Evolutionary conservation across 305 asterid genomes (phyloP).

Genomic region (Fraxinus ornus): DNA sequence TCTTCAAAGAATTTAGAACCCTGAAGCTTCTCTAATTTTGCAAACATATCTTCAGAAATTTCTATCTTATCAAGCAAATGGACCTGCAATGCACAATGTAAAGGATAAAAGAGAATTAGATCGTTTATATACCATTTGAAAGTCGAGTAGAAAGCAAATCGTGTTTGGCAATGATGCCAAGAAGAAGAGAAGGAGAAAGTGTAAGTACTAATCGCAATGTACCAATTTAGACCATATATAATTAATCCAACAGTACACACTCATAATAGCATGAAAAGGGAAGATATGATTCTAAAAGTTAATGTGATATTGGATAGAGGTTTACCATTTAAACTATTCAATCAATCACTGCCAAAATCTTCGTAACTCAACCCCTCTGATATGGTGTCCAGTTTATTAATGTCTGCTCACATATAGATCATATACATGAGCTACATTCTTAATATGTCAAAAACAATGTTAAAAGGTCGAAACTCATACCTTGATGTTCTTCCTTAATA

Average conservation of each 20-base stretch:
- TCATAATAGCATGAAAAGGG: not conserved
- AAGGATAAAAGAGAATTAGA: not conserved
- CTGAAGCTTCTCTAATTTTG: slow-evolving; percentile 11
- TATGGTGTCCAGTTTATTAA: slow-evolving; percentile 26
- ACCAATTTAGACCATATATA: not conserved
- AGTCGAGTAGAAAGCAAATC: not conserved
- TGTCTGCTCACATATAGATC: slow-evolving; percentile 28
- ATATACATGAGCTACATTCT: slow-evolving; percentile 1
- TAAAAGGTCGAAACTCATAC: slow-evolving; percentile 16
- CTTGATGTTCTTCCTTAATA: slow-evolving; percentile 28
- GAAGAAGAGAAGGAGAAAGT: not conserved
- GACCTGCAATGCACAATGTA: slow-evolving; percentile 28
- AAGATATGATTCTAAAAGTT: not conserved
- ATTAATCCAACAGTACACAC: not conserved
- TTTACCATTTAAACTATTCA: slow-evolving; percentile 18
- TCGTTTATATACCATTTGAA: not conserved
- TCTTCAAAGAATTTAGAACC: slow-evolving; percentile 21
- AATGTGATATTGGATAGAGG: not conserved
- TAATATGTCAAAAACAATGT: not conserved
- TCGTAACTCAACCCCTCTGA: slow-evolving; percentile 35
- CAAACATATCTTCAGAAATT: slow-evolving; percentile 22
- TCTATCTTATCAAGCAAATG: slow-evolving; percentile 9
- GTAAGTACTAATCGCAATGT: not conserved
- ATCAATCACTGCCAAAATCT: slow-evolving; percentile 32
- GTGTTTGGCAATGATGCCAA: not conserved